Evolutionary conservation across 2,329 filamentous ascomycete species (phyloP).

Genomic region (Elsinoe arachidis): DNA sequence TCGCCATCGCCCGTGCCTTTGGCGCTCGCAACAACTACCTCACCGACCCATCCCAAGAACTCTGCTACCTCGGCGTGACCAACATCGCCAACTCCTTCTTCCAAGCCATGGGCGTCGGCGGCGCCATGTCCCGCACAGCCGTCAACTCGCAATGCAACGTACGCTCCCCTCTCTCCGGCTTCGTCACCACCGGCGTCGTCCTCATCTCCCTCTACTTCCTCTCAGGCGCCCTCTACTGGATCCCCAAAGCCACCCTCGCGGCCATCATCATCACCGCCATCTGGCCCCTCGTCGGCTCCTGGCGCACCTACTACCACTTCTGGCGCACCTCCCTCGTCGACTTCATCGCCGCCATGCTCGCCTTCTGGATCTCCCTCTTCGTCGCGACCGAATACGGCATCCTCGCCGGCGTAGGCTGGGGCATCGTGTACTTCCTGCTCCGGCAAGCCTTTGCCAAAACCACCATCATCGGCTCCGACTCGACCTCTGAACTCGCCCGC

Average conservation of each 20-base stretch:
- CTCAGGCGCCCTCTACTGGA: conserved; percentile 54
- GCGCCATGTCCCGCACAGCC: conserved; percentile 58
- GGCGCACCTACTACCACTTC: conserved; percentile 52
- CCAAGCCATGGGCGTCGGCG: conserved; percentile 55
- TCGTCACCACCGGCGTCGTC: conserved; percentile 54
- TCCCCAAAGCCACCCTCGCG: conserved; percentile 56
- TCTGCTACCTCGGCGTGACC: conserved; percentile 53
- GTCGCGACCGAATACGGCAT: conserved; percentile 53
- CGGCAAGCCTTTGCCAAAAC: conserved; percentile 48
- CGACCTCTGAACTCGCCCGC: conserved; percentile 16
- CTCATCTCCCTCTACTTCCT: conserved; percentile 55
- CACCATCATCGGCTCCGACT: conserved; percentile 19
- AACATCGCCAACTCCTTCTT: conserved; percentile 57
- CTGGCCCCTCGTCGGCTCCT: conserved; percentile 51
- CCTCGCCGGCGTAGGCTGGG: conserved; percentile 46
- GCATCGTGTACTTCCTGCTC: conserved; percentile 45
- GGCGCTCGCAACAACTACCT: conserved; percentile 53
- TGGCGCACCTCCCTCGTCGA: conserved; percentile 58
- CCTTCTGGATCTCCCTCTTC: conserved; percentile 57
- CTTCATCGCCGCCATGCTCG: conserved; percentile 54
- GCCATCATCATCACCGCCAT: conserved; percentile 61
- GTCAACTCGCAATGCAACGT: conserved; percentile 59
- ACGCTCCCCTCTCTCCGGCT: conserved; percentile 51
- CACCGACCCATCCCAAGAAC: conserved; percentile 56
- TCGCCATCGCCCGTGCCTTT: conserved; percentile 57